These are phyloP conservation scores for Cladophialophora yegresii DNA, from an alignment of 2,329 filamentous ascomycete genomes.

Conservation along the genomic window DNA sequence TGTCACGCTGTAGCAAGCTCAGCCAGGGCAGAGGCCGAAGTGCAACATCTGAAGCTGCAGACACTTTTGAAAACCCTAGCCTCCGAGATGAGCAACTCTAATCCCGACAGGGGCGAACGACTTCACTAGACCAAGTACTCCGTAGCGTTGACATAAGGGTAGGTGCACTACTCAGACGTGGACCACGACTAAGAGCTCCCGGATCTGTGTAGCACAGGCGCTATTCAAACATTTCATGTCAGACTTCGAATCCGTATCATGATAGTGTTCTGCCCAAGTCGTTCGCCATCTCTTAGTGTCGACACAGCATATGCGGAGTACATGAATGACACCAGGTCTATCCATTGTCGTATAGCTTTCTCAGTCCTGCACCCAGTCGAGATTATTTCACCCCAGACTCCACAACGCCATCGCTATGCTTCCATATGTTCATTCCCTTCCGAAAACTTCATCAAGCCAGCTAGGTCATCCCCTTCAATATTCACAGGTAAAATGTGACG, in stretches of 20 bases:
- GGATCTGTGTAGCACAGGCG: not conserved
- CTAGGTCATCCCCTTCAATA: conserved; percentile 11
- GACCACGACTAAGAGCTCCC: not conserved
- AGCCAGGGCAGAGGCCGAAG: not conserved
- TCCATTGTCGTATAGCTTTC: not conserved
- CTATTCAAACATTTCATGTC: not conserved
- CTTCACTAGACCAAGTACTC: not conserved
- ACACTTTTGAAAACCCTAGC: no score
- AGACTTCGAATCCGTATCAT: not conserved
- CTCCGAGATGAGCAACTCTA: no score
- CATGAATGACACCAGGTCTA: conserved; percentile 5
- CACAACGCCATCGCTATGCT: conserved; percentile 29
- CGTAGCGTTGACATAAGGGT: not conserved
- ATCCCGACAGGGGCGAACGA: no score
- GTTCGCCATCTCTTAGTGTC: not conserved
- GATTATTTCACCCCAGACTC: not conserved
- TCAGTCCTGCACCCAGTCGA: not conserved
- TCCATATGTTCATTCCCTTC: conserved; percentile 10
- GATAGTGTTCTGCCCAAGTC: not conserved
- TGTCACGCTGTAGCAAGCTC: not conserved
- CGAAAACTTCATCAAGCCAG: conserved; percentile 1
- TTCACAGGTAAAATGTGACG: conserved; percentile 17
- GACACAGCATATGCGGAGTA: conserved; percentile 1
- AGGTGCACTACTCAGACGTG: no score
- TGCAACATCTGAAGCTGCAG: not conserved